Evolutionary conservation across 306 rosid genomes (phyloP).

Genomic region (Medicago lupulina): DNA sequence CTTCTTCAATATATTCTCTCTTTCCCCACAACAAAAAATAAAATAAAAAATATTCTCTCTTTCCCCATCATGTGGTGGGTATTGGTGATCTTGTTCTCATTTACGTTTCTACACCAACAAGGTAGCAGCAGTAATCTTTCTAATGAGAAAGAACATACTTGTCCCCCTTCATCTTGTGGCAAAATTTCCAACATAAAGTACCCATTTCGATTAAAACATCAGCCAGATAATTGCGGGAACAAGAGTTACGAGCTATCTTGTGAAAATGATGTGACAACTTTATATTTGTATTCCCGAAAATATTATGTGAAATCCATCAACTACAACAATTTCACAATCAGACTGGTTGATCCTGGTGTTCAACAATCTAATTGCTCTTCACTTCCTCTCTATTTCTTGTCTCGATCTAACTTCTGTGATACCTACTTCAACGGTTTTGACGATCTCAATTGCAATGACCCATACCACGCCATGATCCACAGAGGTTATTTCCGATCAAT

Average conservation of each 20-base stretch:
- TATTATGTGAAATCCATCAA: neutral
- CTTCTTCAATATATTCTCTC: too few relatives aligned
- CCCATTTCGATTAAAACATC: conserved; percentile 39
- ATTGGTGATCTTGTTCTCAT: neutral
- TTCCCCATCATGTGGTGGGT: too few relatives aligned
- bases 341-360: conserved; percentile 18
- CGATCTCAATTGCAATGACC: neutral
- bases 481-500: too few relatives aligned
- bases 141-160: neutral
- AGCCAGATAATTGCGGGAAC: neutral
- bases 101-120: neutral
- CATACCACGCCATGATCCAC: neutral
- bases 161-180: conserved; percentile 38
- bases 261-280: neutral
- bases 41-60: too few relatives aligned
- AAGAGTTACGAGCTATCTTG: neutral
- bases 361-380: conserved; percentile 17
- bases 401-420: neutral
- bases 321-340: neutral
- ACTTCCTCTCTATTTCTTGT: conserved; percentile 22
- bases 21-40: too few relatives aligned
- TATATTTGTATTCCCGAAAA: neutral
- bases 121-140: neutral
- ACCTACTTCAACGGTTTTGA: too few relatives aligned
- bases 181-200: neutral